Conservation (phyloP, 148 eudicot species). For the Silene latifolia region DNA sequence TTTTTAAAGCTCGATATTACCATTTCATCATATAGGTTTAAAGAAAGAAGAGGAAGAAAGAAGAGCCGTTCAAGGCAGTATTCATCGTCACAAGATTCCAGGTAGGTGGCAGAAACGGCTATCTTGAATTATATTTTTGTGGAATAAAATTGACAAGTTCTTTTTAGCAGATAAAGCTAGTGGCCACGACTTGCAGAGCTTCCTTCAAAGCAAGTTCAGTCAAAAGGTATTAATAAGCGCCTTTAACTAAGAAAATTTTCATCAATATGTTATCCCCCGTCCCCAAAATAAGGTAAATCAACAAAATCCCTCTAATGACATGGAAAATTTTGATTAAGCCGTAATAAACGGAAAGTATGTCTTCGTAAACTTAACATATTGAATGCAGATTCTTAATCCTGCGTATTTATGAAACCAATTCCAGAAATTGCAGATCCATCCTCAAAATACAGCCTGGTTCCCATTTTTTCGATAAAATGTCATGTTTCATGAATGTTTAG, state of each 20-base stretch:
- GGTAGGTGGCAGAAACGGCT: no score
- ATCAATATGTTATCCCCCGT: no score
- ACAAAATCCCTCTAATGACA: not conserved
- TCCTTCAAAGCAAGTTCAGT: constrained; percentile 64
- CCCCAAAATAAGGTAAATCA: not conserved
- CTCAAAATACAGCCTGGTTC: no score
- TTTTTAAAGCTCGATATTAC: no score
- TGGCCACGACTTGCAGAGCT: constrained; percentile 80
- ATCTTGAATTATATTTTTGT: constrained; percentile 9
- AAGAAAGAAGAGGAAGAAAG: no score
- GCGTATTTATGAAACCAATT: not conserved
- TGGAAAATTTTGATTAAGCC: no score
- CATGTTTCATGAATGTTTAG: not conserved
- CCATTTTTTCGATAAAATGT: no score
- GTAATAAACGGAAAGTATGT: no score
- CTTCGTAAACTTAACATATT: no score
- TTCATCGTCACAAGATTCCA: no score
- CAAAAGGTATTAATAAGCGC: constrained; percentile 53
- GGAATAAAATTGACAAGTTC: constrained; percentile 7
- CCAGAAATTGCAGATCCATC: not conserved
- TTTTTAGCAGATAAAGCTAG: constrained; percentile 56
- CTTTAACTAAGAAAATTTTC: not conserved
- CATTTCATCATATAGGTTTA: no score
- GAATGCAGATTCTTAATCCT: not conserved
- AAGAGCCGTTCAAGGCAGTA: no score